Evolutionary conservation across 202 grass and related monocot species (phyloP), one percentile per base, ranked within the genome.

Genomic region (Panicum hallii): DNA sequence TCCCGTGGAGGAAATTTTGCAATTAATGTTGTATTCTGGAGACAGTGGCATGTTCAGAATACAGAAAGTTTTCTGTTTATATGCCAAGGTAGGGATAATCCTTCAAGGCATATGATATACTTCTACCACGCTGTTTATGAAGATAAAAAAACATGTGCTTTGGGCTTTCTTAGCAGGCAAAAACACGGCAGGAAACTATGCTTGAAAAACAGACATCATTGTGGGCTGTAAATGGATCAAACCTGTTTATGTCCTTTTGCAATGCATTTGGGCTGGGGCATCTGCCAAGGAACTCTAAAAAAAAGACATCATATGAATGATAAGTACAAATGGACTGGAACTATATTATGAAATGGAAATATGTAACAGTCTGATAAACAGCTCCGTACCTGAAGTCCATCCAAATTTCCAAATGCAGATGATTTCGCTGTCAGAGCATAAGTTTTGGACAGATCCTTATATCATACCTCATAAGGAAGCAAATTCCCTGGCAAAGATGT

Each of bases 401-500:
- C 38, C 54, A 84, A 47, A 56, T 44, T 68, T 80, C 68, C 32
- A 67, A 10, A 42, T 67, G 47, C 72, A 72, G 20, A 74, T 74
- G 48, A 79, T 86, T 75, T 65, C 58, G 32, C 46, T 58, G 67
- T 58, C 30, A 58, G 64, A 78, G 88, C 78, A 43, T 47, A 63
- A 72, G 67, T 48, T 84, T 50, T 53, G 48, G 10, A 79, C 40
- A 82, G 48, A 67, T 82, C 52, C 50, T 68, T 87, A 57, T 89
- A 61, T 54, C 50, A 46, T 67, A 73, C 48, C 61, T 30, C 52
- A 75, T 40, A 70, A 40, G 32, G 23, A 17, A 84, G 67, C 14
- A 63, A 63, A 62, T 84, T 90, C 69, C 45, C 38, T 70, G 69
- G 63, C 75, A 64, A 90, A 84, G 28, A 80, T 87, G 80, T 74